Evolutionary conservation across 2,329 filamentous ascomycete genomes (phyloP).

Genomic region (Penicillium fuscoglaucum): DNA sequence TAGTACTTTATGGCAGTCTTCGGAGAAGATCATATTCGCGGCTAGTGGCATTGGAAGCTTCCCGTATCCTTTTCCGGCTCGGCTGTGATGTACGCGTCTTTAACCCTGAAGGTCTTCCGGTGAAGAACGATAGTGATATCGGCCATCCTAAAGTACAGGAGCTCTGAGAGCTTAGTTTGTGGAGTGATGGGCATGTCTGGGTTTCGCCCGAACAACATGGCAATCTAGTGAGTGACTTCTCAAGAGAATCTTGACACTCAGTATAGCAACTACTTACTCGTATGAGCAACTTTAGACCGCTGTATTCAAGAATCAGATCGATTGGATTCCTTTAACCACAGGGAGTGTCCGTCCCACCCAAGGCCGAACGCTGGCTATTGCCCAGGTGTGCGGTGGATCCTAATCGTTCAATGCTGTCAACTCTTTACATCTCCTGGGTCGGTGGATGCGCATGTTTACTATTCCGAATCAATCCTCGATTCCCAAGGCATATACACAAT

Average conservation of each 20-base stretch:
- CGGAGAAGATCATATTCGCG: slow-evolving; percentile 59
- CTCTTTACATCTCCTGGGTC: slow-evolving; percentile 62
- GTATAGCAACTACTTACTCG: slow-evolving; percentile 4
- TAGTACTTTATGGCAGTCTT: slow-evolving; percentile 64
- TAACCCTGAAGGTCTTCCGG: slow-evolving; percentile 58
- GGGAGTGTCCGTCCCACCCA: slow-evolving; percentile 66
- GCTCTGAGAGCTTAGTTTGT: slow-evolving; percentile 59
- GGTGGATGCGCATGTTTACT: slow-evolving; percentile 70
- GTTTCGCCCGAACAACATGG: slow-evolving; percentile 67
- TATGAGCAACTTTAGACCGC: slow-evolving; percentile 48
- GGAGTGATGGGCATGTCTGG: slow-evolving; percentile 69
- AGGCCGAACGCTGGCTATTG: slow-evolving; percentile 62
- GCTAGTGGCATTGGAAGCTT: slow-evolving; percentile 60
- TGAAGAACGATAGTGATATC: slow-evolving; percentile 64
- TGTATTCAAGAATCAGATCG: slow-evolving; percentile 70
- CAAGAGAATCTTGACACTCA: not conserved
- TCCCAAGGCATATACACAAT: slow-evolving; percentile 64
- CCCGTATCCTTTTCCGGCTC: slow-evolving; percentile 61
- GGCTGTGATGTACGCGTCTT: slow-evolving; percentile 67
- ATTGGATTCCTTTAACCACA: slow-evolving; percentile 65
- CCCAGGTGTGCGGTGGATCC: slow-evolving; percentile 64
- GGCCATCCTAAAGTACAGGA: slow-evolving; percentile 63
- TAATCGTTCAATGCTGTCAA: slow-evolving; percentile 70
- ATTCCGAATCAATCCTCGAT: slow-evolving; percentile 67
- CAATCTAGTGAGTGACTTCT: slow-evolving; percentile 50